Evolutionary conservation across 2,329 filamentous ascomycete species (phyloP), one percentile per base, ranked within the genome.

Genomic region (Hypomyces perniciosus): DNA sequence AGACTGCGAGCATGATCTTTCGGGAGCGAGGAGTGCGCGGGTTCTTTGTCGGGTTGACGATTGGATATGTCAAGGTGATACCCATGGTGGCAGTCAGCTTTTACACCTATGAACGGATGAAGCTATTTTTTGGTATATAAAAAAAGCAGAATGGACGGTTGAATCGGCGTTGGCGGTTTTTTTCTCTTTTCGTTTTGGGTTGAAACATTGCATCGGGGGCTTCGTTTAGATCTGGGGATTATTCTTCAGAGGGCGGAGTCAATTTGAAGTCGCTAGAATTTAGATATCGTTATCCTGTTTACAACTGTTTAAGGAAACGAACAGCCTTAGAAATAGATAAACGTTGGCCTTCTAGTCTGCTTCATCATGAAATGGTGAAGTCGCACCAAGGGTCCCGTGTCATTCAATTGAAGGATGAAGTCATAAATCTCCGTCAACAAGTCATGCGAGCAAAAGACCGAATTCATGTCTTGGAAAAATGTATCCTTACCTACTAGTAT

Each of bases 1-100:
- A 97, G 71, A 95, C 92, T 1, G 84, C 84, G 3, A 72, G 71
- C 57, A 78, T 83, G 64, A 93, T 99, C 56, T 83, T 83, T 59
- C 72, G 78, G 42, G 90, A 96, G 70, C 79, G 78, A 51, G 93
- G 93, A 0, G 70, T 85, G 53, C 77, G 79, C 46, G 93, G 93
- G 0, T 97, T 96, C 72, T 99, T 90, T 68, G 85, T 97, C 8
- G 93, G 93, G 0, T 71, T 99, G 65, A 89, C 87, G 1, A 96
- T 99, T 68, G 93, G 93, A 6, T 99, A 97, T 68, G 81, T 90
- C 63, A 99, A 99, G 73, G 82, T 97, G 46, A 78, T 96, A 55
- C 93, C 93, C 4, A 86, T 99, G 88, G 83, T 73, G 29, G 93
- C 93, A 9, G 75, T 80, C 48, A 77, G 75, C 59, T 85, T 85